Evolutionary conservation across 805 yeast species (phyloP), one percentile per base, ranked within the genome.

Genomic region (Nakazawaea ernobii): DNA sequence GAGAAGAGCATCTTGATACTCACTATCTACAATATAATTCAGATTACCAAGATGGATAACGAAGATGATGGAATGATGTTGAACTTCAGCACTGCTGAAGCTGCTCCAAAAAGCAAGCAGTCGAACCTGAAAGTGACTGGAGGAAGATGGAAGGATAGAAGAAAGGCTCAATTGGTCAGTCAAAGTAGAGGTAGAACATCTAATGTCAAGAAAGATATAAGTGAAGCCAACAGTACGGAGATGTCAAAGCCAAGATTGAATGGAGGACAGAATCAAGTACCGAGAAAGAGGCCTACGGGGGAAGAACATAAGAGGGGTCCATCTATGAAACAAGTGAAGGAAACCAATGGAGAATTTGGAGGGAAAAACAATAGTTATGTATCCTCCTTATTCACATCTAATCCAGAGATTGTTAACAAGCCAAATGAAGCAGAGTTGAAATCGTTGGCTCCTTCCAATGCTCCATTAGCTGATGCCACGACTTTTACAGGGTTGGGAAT

Each of bases 121-220:
- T 10, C 53, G 55, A 53, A 53, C 50, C 17, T 32, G 35, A 80
- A 74, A 58, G 74, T 80, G 2, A 69, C 76, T 2, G 92, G 92
- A 33, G 96, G 95, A 13, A 75, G 75, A 53, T 88, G 96, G 96
- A 83, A 77, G 56, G 95, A 88, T 49, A 75, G 95, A 52, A 70
- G 94, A 55, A 79, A 77, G 59, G 67, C 78, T 49, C 81, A 79
- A 57, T 69, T 75, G 56, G 62, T 73, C 46, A 59, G 71, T 35
- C 69, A 69, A 53, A 84, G 81, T 28, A 69, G 77, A 53, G 60
- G 62, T 6, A 52, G 67, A 41, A 55, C 51, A 8, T 48, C 32
- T 50, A 35, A 43, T 44, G 46, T 45, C 38, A 54, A 33, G 53
- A 56, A 38, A 24, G 39, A 46, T 38, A 50, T 48, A 26, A 49